Evolutionary conservation across 2,329 filamentous ascomycete species (phyloP).

Genomic region (Aspergillus alliaceus): DNA sequence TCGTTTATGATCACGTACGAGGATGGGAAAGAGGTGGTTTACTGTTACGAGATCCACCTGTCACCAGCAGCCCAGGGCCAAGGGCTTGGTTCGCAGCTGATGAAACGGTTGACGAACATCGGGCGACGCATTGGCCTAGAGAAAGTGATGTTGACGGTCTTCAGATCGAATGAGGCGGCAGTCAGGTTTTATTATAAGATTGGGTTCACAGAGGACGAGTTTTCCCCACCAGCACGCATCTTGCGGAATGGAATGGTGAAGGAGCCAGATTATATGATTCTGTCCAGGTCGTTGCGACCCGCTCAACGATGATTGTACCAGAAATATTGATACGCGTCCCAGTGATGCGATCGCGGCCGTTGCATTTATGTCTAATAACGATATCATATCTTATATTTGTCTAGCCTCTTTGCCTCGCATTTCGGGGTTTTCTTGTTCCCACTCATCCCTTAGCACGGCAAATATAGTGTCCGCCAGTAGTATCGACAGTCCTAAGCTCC

Average conservation of each 20-base stretch:
- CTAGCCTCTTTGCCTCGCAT: constrained; percentile 84
- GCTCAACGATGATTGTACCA: neutral
- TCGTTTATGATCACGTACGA: constrained; percentile 61
- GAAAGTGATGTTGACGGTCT: constrained; percentile 63
- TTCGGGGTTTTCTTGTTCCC: constrained; percentile 88
- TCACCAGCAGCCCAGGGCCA: constrained; percentile 42
- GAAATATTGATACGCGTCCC: neutral
- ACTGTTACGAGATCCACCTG: constrained; percentile 65
- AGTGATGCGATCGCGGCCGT: neutral
- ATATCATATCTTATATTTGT: constrained; percentile 63
- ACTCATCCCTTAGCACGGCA: constrained; percentile 85
- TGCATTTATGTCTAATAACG: constrained; percentile 6
- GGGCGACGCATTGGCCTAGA: constrained; percentile 48
- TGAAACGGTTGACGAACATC: constrained; percentile 50
- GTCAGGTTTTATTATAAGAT: constrained; percentile 50
- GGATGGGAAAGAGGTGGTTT: constrained; percentile 57
- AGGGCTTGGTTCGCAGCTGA: constrained; percentile 54
- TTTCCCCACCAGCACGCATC: constrained; percentile 50
- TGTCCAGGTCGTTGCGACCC: constrained; percentile 46
- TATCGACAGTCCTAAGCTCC: constrained; percentile 86
- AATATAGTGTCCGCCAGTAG: constrained; percentile 86
- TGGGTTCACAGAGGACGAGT: constrained; percentile 55
- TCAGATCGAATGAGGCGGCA: constrained; percentile 52
- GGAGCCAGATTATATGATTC: constrained; percentile 53
- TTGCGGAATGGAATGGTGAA: constrained; percentile 52